These are phyloP conservation scores for Tolypocladium tundrense DNA, from an alignment of 2,329 filamentous ascomycete genomes.

Conservation along the genomic window DNA sequence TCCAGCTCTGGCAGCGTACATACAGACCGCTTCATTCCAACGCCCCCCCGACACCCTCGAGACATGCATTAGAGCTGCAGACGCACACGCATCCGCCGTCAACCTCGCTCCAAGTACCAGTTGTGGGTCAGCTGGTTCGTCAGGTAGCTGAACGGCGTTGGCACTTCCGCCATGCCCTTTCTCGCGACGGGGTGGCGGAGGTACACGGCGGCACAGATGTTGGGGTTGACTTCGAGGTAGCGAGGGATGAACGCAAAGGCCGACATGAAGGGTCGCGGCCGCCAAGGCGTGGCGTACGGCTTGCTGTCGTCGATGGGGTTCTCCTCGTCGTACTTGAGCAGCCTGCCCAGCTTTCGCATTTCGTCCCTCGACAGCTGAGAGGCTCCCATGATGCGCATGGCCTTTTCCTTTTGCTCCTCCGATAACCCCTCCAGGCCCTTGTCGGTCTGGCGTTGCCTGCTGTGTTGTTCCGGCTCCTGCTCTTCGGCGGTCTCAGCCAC, in stretches of 20 bases:
- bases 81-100: constrained; percentile 14
- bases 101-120: constrained; percentile 85
- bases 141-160: constrained; percentile 64
- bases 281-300: constrained; percentile 88
- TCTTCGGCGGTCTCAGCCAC: constrained; percentile 6
- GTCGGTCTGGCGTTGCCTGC: constrained; percentile 20
- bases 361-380: constrained; percentile 35
- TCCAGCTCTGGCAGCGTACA: background rate
- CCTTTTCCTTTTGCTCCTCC: constrained; percentile 20
- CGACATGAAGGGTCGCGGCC: constrained; percentile 74
- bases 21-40: background rate
- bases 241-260: constrained; percentile 91
- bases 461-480: constrained; percentile 12
- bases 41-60: background rate
- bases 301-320: constrained; percentile 70
- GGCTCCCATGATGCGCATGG: constrained; percentile 20
- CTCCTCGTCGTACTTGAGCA: constrained; percentile 55
- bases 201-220: constrained; percentile 92
- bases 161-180: constrained; percentile 69
- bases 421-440: constrained; percentile 23
- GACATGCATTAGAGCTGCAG: background rate
- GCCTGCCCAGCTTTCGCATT: constrained; percentile 38
- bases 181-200: constrained; percentile 86
- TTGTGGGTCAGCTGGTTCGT: constrained; percentile 78
- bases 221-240: constrained; percentile 97